Evolutionary conservation across 2,329 filamentous ascomycete genomes (phyloP), one percentile per base, ranked within the genome.

Genomic region (Talaromyces sp.): DNA sequence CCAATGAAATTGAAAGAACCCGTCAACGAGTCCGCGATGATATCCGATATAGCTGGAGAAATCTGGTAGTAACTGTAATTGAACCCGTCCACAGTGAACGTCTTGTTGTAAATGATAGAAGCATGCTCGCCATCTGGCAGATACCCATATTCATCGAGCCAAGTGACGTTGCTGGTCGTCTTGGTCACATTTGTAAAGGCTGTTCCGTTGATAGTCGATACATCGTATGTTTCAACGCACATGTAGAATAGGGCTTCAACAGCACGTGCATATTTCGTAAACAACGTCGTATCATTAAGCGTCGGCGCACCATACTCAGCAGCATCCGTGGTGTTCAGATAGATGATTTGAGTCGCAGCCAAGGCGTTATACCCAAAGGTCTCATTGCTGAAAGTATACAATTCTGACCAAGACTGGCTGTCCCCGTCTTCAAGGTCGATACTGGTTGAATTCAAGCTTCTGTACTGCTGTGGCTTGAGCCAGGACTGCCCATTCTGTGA

Each of bases 141-240:
- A 23, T 14, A 46, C 0, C 60, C 60, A 23, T 46, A 62, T 31
- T 37, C 5, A 5, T 37, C 31, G 12, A 56, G 23, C 28, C 42
- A 35, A 9, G 60, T 62, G 23, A 46, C 48, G 5, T 62, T 35
- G 54, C 28, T 40, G 7, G 52, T 57, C 8, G 40, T 50, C 3
- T 40, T 50, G 18, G 40, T 57, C 11, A 62, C 39, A n/a, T 25
- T 57, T 44, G 60, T 62, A 50, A n/a, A 25, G 2, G 42, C 40
- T 2, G 60, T 57, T 62, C 52, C 60, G 31, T 62, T 62, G 21
- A 55, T 21, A 16, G 44, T 46, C 21, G 40, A 39, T 7, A 62
- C 52, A 31, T 62, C 56, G 31, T 62, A 62, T 9, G 60, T 62
- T 37, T 62, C 60, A 16, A 62, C 52, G 28, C 60, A 62, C 60